phyloP scores from a whole-genome alignment of 176 grass and related monocot genomes.

The Eleusine coracana region DNA sequence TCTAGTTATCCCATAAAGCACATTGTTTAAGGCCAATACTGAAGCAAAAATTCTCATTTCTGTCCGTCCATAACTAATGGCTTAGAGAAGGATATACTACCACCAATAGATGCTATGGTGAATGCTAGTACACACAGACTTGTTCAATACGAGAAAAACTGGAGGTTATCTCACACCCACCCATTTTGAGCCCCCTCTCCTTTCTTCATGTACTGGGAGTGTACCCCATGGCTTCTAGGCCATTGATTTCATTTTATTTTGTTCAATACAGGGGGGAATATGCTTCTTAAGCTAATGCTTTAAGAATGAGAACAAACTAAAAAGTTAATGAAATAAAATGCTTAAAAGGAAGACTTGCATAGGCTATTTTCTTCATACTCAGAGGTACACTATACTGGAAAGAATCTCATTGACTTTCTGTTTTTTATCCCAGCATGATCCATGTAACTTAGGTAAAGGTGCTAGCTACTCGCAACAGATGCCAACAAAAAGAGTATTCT shows the following conservation, averaged over 20 bases:
- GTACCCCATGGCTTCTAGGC: too few species aligned
- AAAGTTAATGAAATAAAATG: neutral
- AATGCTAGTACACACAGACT: neutral
- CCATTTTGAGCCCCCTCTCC: too few species aligned
- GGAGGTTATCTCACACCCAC: too few species aligned
- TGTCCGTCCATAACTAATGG: neutral
- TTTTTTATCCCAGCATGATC: neutral
- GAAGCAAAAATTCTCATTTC: neutral
- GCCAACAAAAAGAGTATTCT: neutral
- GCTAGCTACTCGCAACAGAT: neutral
- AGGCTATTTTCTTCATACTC: neutral
- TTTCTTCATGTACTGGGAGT: too few species aligned
- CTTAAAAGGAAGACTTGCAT: neutral
- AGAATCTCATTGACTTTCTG: slow-evolving; percentile 4
- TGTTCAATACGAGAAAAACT: neutral
- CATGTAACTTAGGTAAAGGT: neutral
- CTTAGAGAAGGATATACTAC: neutral
- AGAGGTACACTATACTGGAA: slow-evolving; percentile 1
- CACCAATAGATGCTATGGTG: neutral
- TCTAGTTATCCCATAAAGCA: neutral
- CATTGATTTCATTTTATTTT: too few species aligned
- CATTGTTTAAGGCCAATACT: neutral
- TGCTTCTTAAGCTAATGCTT: neutral
- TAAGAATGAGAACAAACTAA: neutral
- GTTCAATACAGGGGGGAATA: too few species aligned